phyloP scores from a whole-genome alignment of 2,329 filamentous ascomycete species.

The Scortechinia acanthostroma region DNA sequence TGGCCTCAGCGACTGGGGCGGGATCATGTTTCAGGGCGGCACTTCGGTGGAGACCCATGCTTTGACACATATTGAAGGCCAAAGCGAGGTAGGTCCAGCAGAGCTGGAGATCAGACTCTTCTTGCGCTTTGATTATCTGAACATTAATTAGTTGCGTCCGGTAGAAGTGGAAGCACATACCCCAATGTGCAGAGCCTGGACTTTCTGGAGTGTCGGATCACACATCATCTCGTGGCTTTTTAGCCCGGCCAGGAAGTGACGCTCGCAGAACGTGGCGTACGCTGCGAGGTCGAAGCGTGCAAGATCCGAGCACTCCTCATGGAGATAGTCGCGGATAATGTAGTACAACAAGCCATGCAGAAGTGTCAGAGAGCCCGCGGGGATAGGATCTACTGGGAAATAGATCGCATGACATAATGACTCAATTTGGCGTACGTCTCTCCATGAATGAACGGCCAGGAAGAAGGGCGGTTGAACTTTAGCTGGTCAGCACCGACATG shows the following conservation, averaged over 20 bases:
- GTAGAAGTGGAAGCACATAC: conserved; percentile 10
- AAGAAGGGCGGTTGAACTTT: conserved; percentile 13
- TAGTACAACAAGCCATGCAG: conserved; percentile 6
- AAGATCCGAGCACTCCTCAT: neutral
- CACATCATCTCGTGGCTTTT: conserved; percentile 13
- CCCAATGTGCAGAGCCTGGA: conserved; percentile 11
- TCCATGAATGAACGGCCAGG: conserved; percentile 14
- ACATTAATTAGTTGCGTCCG: neutral
- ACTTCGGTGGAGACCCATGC: conserved; percentile 11
- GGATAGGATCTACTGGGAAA: conserved; percentile 9
- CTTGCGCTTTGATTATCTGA: conserved; percentile 2
- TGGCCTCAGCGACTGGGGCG: conserved; percentile 5
- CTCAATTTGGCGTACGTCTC: conserved; percentile 11
- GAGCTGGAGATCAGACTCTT: neutral
- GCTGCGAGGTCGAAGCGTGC: neutral
- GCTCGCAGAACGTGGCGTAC: conserved; percentile 7
- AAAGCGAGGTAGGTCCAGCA: neutral
- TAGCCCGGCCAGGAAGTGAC: conserved; percentile 7
- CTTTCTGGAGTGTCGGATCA: conserved; percentile 13
- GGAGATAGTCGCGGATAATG: neutral
- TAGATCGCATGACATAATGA: conserved; percentile 11
- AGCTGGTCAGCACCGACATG: conserved; percentile 13
- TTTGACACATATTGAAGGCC: conserved; percentile 6
- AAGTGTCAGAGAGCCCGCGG: conserved; percentile 10
- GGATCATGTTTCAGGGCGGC: conserved; percentile 6